Conservation (phyloP, 306 rosid genomes). For the Inga oerstediana region DNA sequence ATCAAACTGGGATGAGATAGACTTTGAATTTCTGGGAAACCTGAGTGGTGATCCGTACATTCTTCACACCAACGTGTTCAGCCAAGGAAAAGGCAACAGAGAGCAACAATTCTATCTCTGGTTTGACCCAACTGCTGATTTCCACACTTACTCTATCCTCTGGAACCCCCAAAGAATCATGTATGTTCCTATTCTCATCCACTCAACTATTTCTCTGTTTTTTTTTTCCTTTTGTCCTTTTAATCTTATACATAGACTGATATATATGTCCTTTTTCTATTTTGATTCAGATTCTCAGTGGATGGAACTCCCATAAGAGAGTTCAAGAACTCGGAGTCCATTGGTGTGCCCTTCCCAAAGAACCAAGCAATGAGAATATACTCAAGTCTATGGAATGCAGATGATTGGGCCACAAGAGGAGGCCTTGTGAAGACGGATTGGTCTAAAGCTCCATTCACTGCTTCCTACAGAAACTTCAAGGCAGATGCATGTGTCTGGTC, state of each 20-base stretch:
- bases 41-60: constrained; percentile 73
- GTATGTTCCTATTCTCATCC: constrained; percentile 37
- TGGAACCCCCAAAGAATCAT: constrained; percentile 66
- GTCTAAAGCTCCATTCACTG: constrained; percentile 62
- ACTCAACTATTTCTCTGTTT: neutral
- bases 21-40: constrained; percentile 76
- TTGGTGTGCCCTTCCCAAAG: constrained; percentile 56
- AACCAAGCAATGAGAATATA: constrained; percentile 65
- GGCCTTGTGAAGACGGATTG: constrained; percentile 76
- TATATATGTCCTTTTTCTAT: neutral
- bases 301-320: constrained; percentile 74
- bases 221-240: neutral
- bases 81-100: constrained; percentile 75
- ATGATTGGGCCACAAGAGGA: constrained; percentile 90
- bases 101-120: constrained; percentile 79
- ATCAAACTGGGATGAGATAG: constrained; percentile 75
- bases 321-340: constrained; percentile 68
- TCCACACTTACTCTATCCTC: constrained; percentile 67
- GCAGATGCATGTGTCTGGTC: constrained; percentile 52
- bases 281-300: constrained; percentile 52
- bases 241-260: neutral
- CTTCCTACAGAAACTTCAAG: constrained; percentile 62
- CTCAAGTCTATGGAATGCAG: constrained; percentile 77
- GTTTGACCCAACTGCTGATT: constrained; percentile 81
- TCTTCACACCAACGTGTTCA: constrained; percentile 69